phyloP scores from a whole-genome alignment of 768 basidiomycete genomes.

The Mycena vulgaris region DNA sequence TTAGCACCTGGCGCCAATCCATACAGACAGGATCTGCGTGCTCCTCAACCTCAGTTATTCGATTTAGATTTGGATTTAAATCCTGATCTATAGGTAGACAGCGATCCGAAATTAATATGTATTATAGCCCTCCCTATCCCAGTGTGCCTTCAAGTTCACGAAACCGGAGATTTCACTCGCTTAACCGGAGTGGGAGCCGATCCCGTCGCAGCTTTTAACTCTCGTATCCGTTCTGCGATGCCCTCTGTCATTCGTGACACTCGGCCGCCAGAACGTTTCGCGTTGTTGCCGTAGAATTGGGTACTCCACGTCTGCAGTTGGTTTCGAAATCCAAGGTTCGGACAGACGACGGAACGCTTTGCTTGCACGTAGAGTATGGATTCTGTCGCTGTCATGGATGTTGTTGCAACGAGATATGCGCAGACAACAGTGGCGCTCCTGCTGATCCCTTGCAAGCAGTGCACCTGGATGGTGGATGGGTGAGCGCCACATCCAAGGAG shows the following conservation, averaged over 20 bases:
- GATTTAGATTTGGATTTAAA: conserved; percentile 90
- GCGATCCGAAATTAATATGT: neutral
- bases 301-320: conserved; percentile 55
- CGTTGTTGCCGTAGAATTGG: conserved; percentile 28
- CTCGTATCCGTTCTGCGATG: conserved; percentile 52
- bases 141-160: neutral
- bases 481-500: conserved; percentile 1
- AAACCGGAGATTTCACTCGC: conserved; percentile 4
- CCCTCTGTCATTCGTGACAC: conserved; percentile 37
- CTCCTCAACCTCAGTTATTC: conserved; percentile 74
- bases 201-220: conserved; percentile 41
- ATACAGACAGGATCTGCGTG: conserved; percentile 79
- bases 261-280: conserved; percentile 21
- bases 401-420: conserved; percentile 76
- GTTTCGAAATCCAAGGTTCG: conserved; percentile 76
- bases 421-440: conserved; percentile 83
- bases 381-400: conserved; percentile 65
- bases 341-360: conserved; percentile 72
- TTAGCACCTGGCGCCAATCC: conserved; percentile 70
- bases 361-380: conserved; percentile 70
- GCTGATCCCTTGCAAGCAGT: conserved; percentile 84
- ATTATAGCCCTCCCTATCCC: conserved; percentile 5
- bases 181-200: conserved; percentile 16
- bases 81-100: conserved; percentile 71
- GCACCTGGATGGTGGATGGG: conserved; percentile 66